Conservation (phyloP, 2,329 filamentous ascomycete species). For the Rachicladosporium sp. region DNA sequence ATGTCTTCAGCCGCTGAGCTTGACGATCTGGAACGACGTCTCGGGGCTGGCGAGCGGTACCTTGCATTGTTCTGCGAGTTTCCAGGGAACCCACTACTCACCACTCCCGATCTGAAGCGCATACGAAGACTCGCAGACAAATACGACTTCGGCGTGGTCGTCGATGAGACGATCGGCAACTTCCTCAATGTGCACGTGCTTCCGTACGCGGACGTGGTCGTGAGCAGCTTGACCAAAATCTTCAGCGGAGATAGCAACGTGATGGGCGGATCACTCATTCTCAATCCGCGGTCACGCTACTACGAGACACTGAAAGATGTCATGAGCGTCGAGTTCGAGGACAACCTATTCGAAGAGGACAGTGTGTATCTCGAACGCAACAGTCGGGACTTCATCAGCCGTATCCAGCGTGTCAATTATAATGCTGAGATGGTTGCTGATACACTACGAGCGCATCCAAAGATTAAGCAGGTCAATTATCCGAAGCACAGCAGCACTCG, state of each 20-base stretch:
- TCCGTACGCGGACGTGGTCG: constrained; percentile 77
- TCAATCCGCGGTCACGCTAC: constrained; percentile 56
- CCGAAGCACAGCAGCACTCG: constrained; percentile 64
- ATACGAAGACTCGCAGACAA: constrained; percentile 67
- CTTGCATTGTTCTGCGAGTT: constrained; percentile 89
- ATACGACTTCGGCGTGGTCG: constrained; percentile 78
- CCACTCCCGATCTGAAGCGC: constrained; percentile 70
- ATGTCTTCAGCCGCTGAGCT: constrained; percentile 64
- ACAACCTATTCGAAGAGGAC: constrained; percentile 91
- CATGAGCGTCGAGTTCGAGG: constrained; percentile 60
- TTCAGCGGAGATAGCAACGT: constrained; percentile 98
- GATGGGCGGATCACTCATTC: constrained; percentile 68
- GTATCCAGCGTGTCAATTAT: constrained; percentile 71
- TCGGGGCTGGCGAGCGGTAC: constrained; percentile 62
- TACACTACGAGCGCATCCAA: constrained; percentile 48
- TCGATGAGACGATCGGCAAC: constrained; percentile 94
- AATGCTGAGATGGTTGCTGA: constrained; percentile 78
- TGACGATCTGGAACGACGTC: constrained; percentile 64
- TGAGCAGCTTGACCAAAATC: constrained; percentile 90
- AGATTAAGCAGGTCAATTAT: constrained; percentile 73
- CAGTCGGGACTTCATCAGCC: constrained; percentile 75
- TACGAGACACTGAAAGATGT: constrained; percentile 57
- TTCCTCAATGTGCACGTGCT: constrained; percentile 93
- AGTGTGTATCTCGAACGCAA: constrained; percentile 91
- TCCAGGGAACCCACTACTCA: constrained; percentile 79